These are phyloP conservation scores for Neurospora sp. DNA, from an alignment of 495 filamentous ascomycete genomes.

Conservation along the genomic window DNA sequence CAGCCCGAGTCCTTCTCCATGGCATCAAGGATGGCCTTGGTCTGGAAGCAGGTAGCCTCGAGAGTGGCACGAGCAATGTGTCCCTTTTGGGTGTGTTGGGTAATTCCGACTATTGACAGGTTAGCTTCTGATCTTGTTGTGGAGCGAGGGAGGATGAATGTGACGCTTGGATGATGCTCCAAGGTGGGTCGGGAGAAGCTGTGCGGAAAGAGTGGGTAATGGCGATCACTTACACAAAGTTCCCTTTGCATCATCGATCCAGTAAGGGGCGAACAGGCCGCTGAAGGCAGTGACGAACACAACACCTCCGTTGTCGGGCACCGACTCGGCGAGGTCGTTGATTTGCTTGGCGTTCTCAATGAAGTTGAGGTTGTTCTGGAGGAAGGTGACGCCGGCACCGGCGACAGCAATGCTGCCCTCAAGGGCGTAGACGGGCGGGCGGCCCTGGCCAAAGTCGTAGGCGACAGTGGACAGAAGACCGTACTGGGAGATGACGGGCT, in stretches of 20 bases:
- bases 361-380: conserved; percentile 85
- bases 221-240: conserved; percentile 60
- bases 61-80: conserved; percentile 92
- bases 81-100: conserved; percentile 78
- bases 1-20: conserved; percentile 89
- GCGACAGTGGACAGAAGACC: conserved; percentile 84
- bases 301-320: conserved; percentile 83
- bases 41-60: conserved; percentile 92
- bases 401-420: conserved; percentile 91
- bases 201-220: background rate
- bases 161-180: background rate
- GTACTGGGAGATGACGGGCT: conserved; percentile 84
- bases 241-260: conserved; percentile 93
- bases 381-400: conserved; percentile 81
- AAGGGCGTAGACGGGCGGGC: conserved; percentile 77
- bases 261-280: conserved; percentile 95
- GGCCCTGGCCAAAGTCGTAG: conserved; percentile 65
- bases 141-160: background rate
- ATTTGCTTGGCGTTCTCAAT: conserved; percentile 69
- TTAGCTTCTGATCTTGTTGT: conserved; percentile 3
- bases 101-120: conserved; percentile 59
- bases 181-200: background rate
- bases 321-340: conserved; percentile 68
- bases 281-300: conserved; percentile 95
- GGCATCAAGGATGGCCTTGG: conserved; percentile 85